phyloP scores from a whole-genome alignment of 108 stramenopile species.

The Hondaea fermentalgiana region DNA sequence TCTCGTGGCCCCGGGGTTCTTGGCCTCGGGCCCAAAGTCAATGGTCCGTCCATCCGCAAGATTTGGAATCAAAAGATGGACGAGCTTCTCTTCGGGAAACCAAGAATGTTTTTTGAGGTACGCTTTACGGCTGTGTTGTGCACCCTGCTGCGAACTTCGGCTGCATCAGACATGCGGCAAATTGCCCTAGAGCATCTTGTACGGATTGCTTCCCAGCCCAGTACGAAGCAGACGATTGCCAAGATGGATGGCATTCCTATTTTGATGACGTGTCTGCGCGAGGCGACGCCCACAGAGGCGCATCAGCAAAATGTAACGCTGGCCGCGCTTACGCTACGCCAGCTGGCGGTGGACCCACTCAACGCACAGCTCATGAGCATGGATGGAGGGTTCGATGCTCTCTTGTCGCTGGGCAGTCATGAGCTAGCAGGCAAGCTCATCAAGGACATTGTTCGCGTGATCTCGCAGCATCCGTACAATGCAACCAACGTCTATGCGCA shows the following conservation, averaged over 20 bases:
- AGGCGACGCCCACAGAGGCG: background rate
- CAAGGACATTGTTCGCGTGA: background rate
- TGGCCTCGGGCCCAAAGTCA: no score
- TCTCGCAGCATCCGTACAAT: background rate
- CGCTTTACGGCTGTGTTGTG: background rate
- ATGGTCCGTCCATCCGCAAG: background rate
- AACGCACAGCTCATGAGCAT: slow-evolving; percentile 8
- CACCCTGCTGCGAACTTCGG: background rate
- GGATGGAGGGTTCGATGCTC: background rate
- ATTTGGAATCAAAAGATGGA: background rate
- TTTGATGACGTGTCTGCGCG: background rate
- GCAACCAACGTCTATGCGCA: background rate
- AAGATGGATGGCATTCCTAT: background rate
- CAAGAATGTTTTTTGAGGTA: background rate
- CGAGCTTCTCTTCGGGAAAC: background rate
- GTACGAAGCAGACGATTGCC: background rate
- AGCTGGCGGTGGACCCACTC: background rate
- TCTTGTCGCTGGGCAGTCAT: background rate
- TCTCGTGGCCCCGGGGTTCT: no score
- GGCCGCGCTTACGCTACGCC: background rate
- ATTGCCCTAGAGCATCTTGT: background rate
- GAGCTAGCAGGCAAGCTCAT: background rate
- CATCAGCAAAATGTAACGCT: background rate
- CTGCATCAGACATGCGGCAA: background rate
- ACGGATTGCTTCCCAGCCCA: background rate